Percentiles rank a stretch among this genome's conserved stretches.
Conservation (phyloP, 139 green algal genomes). For the Ettlia oleoabundans region DNA sequence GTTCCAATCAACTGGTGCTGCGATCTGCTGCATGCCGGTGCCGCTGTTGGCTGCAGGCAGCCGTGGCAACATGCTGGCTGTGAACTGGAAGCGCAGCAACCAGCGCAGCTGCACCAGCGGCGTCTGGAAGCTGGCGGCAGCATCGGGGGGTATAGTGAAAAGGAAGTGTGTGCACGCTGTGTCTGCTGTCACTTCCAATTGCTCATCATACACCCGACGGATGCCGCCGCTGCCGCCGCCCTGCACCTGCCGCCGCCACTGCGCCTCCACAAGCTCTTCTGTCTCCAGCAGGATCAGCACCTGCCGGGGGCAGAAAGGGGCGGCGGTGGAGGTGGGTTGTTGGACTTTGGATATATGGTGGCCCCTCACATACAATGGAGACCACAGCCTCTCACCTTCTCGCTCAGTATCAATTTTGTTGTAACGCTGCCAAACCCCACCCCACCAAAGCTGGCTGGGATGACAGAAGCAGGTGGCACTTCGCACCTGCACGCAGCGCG, state of each 20-base stretch:
- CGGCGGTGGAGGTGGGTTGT: too few species aligned
- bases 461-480: too few species aligned
- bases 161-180: constrained; percentile 69
- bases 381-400: too few species aligned
- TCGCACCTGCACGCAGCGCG: constrained; percentile 36
- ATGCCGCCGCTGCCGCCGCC: constrained; percentile 40
- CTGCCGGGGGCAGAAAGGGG: constrained; percentile 11
- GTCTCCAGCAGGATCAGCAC: constrained; percentile 70
- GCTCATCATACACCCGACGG: constrained; percentile 72
- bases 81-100: constrained; percentile 84
- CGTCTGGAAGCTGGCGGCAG: constrained; percentile 74
- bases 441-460: background rate
- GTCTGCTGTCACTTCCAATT: constrained; percentile 73
- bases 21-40: background rate
- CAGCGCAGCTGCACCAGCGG: constrained; percentile 72
- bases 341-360: too few species aligned
- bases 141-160: constrained; percentile 75
- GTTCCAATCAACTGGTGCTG: background rate
- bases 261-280: constrained; percentile 60
- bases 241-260: constrained; percentile 37
- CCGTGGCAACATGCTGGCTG: constrained; percentile 6
- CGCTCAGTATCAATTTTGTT: too few species aligned
- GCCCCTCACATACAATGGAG: too few species aligned
- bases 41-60: background rate
- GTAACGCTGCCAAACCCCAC: background rate